Conservation (phyloP, 306 rosid species). For the Prunus davidiana region DNA sequence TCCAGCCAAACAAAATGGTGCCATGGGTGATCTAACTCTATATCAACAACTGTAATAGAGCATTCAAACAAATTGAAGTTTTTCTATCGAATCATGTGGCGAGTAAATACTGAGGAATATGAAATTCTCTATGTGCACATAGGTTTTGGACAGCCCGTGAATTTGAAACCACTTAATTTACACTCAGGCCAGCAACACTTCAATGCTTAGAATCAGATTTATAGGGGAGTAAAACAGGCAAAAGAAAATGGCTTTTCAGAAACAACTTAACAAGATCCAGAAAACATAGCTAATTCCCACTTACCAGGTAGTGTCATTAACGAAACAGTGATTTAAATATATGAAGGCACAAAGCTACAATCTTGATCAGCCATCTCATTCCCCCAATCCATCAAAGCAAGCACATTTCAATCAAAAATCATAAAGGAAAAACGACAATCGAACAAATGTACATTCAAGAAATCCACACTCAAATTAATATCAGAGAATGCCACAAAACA, state of each 20-base stretch:
- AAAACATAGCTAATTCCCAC: slow-evolving; percentile 8
- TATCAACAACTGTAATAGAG: background rate
- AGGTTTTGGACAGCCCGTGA: background rate
- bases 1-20: slow-evolving; percentile 2
- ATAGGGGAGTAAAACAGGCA: background rate
- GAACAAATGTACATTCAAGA: background rate
- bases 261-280: slow-evolving; percentile 9
- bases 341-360: background rate
- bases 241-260: background rate
- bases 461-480: background rate
- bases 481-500: background rate
- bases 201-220: background rate
- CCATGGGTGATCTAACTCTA: background rate
- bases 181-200: background rate
- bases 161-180: background rate
- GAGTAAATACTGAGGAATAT: background rate
- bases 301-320: slow-evolving; percentile 5
- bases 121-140: background rate
- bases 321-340: slow-evolving; percentile 9
- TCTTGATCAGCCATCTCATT: background rate
- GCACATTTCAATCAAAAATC: background rate
- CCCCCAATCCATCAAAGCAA: slow-evolving; percentile 17
- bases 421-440: background rate
- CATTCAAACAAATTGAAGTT: background rate
- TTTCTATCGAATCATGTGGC: background rate